Conservation (phyloP, 768 basidiomycete genomes). For the Gautieria morchelliformis region DNA sequence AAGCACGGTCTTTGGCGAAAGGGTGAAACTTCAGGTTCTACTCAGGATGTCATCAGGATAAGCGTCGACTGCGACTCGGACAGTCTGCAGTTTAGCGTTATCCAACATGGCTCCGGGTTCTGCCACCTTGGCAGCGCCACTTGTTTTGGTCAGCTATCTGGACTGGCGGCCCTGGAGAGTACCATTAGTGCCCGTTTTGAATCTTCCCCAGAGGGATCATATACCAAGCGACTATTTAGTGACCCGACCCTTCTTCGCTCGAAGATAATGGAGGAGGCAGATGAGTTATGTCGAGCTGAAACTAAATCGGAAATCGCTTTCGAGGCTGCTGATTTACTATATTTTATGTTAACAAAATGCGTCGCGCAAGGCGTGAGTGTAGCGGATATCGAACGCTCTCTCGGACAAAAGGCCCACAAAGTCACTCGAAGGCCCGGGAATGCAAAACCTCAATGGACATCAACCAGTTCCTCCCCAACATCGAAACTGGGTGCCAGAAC, state of each 20-base stretch:
- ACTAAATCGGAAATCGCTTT: slow-evolving; percentile 79
- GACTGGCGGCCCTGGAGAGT: slow-evolving; percentile 70
- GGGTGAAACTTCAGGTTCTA: slow-evolving; percentile 92
- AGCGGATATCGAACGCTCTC: slow-evolving; percentile 70
- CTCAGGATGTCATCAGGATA: slow-evolving; percentile 78
- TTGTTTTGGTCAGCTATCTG: slow-evolving; percentile 81
- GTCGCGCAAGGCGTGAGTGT: slow-evolving; percentile 73
- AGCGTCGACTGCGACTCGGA: slow-evolving; percentile 88
- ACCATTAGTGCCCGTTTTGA: slow-evolving; percentile 64
- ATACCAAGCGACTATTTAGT: slow-evolving; percentile 79
- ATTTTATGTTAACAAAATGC: slow-evolving; percentile 85
- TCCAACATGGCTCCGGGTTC: slow-evolving; percentile 87
- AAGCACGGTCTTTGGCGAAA: slow-evolving; percentile 96
- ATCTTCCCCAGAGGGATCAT: slow-evolving; percentile 82
- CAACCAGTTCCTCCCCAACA: slow-evolving; percentile 14
- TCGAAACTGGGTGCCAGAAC: slow-evolving; percentile 16
- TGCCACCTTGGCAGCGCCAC: slow-evolving; percentile 83
- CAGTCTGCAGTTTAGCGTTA: slow-evolving; percentile 81
- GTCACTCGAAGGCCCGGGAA: slow-evolving; percentile 83
- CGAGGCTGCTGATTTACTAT: slow-evolving; percentile 91
- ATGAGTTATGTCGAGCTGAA: slow-evolving; percentile 83
- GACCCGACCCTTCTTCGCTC: slow-evolving; percentile 75
- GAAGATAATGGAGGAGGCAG: slow-evolving; percentile 98
- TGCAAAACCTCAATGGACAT: slow-evolving; percentile 75
- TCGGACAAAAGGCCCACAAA: slow-evolving; percentile 80